These are phyloP conservation scores for Oxytropis ochrocephala DNA, from an alignment of 306 rosid species.

Conservation along the genomic window DNA sequence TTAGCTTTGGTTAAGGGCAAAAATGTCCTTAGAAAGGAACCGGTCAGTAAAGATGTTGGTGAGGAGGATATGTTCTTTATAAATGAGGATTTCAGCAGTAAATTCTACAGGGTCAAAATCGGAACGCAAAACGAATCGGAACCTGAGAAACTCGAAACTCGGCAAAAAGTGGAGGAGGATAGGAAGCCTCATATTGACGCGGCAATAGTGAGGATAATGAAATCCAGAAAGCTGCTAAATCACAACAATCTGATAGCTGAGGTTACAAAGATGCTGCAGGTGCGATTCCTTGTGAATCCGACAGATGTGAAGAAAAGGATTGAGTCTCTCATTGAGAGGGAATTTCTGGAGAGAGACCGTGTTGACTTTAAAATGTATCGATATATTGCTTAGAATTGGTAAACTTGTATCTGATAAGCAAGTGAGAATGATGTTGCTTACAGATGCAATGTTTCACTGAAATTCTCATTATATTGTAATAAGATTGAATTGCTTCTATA, in stretches of 20 bases:
- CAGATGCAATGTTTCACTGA: too few species aligned
- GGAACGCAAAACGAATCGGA: conserved; percentile 84
- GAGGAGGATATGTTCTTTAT: conserved; percentile 65
- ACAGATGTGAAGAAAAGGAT: conserved; percentile 75
- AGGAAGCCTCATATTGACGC: conserved; percentile 85
- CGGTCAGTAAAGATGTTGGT: conserved; percentile 74
- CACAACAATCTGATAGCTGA: conserved; percentile 80
- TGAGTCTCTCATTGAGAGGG: conserved; percentile 84
- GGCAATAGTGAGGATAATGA: conserved; percentile 82
- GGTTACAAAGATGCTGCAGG: conserved; percentile 71
- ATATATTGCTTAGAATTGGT: conserved; percentile 52
- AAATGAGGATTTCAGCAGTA: conserved; percentile 69
- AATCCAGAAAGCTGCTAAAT: conserved; percentile 63
- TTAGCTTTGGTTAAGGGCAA: conserved; percentile 82
- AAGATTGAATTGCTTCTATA: too few species aligned
- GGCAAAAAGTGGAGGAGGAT: conserved; percentile 83
- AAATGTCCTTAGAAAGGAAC: conserved; percentile 79
- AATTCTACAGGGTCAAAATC: conserved; percentile 70
- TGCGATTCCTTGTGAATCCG: conserved; percentile 64
- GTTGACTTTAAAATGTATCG: conserved; percentile 57
- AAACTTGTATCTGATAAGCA: too few species aligned
- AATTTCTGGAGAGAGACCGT: conserved; percentile 72
- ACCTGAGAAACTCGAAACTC: conserved; percentile 75
- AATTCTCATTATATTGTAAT: too few species aligned
- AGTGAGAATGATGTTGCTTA: too few species aligned